Evolutionary conservation across 2,329 filamentous ascomycete genomes (phyloP), one percentile per base, ranked within the genome.

Genomic region (Ramularia collo-cygni): DNA sequence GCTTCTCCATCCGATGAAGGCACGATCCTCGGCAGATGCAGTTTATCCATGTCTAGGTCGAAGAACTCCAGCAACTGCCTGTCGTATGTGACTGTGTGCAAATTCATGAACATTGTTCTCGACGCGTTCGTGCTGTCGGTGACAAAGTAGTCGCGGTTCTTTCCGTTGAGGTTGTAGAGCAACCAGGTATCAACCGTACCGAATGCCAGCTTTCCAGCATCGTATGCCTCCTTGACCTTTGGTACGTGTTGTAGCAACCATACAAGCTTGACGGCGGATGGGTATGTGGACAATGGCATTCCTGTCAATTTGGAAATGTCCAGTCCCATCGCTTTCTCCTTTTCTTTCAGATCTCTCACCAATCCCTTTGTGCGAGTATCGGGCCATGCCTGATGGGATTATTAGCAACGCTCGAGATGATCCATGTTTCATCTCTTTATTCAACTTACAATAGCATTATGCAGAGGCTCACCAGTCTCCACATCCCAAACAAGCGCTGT

Each of bases 31-130:
- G 88, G 88, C 9, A 95, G 70, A 36, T 75, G 71, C 29, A 93
- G 68, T 62, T 89, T 90, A 39, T 69, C 72, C 40, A 68, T 66
- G 60, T 89, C 81, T 46, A 95, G 75, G 32, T 76, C 77, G 64
- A 94, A 94, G 67, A 93, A 94, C 16, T 77, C 67, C 17, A 94
- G 68, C 17, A 94, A 73, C 28, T 72, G 72, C 41, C 87, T 78
- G 59, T 90, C 85, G 64, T 94, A 95, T 54, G 88, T 64, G 43
- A 87, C 72, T 8, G 81, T 89, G 53, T 79, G 74, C 38, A 95
- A 72, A 65, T 94, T 87, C 82, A 94, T 89, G 64, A 95, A 92
- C 87, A 94, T 93, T 45, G 88, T 95, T 57, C 88, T 74, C 38
- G 84, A 90, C 14, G 88, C 88, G 61, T 95, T 95, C 45, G 85